Evolutionary conservation across 345 rosid genomes (phyloP).

Genomic region (Citrus mangshanensis): DNA sequence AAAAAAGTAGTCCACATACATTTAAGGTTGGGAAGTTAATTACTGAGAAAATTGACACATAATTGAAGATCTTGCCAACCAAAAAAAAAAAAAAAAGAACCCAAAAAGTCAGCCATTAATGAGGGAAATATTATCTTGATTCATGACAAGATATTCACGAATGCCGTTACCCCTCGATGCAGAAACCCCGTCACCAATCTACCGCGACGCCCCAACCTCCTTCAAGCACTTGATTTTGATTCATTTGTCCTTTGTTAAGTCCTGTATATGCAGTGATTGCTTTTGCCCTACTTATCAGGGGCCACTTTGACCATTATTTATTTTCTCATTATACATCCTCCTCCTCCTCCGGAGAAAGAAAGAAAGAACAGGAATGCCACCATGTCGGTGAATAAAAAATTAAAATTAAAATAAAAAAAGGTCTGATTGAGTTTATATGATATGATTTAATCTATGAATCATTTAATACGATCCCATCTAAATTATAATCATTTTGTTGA

Average conservation of each 20-base stretch:
- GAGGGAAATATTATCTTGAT: too few relatives aligned
- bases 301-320: constrained; percentile 2
- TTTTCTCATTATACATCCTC: too few relatives aligned
- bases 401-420: neutral
- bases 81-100: neutral
- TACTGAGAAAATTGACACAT: neutral
- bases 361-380: neutral
- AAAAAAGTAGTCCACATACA: too few relatives aligned
- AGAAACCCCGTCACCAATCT: neutral
- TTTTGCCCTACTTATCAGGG: neutral
- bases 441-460: too few relatives aligned
- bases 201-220: neutral
- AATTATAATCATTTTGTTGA: too few relatives aligned
- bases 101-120: neutral
- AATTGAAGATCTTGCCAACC: neutral
- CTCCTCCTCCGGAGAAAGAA: neutral
- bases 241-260: neutral
- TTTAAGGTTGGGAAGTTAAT: too few relatives aligned
- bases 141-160: too few relatives aligned
- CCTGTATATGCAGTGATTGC: neutral
- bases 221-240: neutral
- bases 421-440: too few relatives aligned
- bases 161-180: neutral
- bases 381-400: neutral
- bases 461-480: too few relatives aligned